phyloP scores from a whole-genome alignment of 305 asterid genomes.

The Fraxinus sp. region DNA sequence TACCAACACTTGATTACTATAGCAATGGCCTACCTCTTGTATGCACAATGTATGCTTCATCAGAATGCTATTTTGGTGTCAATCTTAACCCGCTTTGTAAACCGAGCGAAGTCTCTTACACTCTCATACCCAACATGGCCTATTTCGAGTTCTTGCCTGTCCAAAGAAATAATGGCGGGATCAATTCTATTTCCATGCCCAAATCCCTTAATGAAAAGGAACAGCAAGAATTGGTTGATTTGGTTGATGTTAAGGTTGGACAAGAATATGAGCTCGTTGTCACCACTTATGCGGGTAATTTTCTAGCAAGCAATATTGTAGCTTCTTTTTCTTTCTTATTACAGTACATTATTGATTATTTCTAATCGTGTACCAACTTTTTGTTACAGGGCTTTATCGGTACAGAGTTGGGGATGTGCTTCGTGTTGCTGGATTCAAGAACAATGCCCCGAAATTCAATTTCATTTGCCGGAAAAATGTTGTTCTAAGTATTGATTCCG shows the following conservation, averaged over 20 bases:
- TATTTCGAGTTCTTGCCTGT: constrained; percentile 80
- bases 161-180: constrained; percentile 34
- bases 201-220: constrained; percentile 59
- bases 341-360: background rate
- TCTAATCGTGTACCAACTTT: background rate
- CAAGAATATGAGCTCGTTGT: constrained; percentile 84
- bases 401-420: constrained; percentile 88
- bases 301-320: background rate
- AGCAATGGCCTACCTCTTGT: constrained; percentile 74
- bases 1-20: constrained; percentile 71
- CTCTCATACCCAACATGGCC: constrained; percentile 77
- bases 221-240: constrained; percentile 61
- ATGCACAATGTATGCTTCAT: constrained; percentile 86
- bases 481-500: constrained; percentile 69
- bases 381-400: constrained; percentile 58
- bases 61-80: constrained; percentile 80
- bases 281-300: constrained; percentile 82
- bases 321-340: background rate
- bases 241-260: constrained; percentile 72
- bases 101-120: constrained; percentile 73
- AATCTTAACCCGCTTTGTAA: constrained; percentile 72
- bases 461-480: constrained; percentile 81
- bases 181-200: constrained; percentile 43
- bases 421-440: constrained; percentile 83
- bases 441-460: constrained; percentile 87